These are phyloP conservation scores for Fusarium siculi DNA, from an alignment of 2,329 filamentous ascomycete species.

Conservation along the genomic window DNA sequence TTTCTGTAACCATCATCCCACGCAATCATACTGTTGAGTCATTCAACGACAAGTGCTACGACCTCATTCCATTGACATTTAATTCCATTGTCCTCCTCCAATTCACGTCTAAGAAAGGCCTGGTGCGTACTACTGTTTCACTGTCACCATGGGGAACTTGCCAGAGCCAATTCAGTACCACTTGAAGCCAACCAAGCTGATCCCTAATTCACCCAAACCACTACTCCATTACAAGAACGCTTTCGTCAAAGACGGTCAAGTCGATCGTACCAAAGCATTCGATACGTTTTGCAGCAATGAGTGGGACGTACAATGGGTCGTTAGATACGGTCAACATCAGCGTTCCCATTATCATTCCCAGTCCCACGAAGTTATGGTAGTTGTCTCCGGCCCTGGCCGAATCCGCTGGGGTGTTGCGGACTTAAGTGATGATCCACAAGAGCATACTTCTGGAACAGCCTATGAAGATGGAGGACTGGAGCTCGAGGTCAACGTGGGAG, in stretches of 20 bases:
- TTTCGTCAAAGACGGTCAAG: conserved; percentile 2
- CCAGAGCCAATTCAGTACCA: conserved; percentile 11
- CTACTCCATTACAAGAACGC: conserved; percentile 10
- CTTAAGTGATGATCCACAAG: not conserved
- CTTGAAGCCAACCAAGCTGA: conserved; percentile 14
- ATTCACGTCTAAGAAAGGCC: too few species aligned
- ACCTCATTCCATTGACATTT: accelerated
- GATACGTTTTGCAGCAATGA: conserved; percentile 5
- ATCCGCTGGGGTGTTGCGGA: conserved; percentile 22
- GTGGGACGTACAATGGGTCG: conserved; percentile 17
- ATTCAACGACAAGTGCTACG: not conserved
- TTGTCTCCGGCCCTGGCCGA: not conserved
- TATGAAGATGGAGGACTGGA: conserved; percentile 8
- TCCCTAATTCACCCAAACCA: conserved; percentile 16
- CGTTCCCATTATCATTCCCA: conserved; percentile 20
- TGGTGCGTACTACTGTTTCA: accelerated
- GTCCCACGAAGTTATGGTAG: conserved; percentile 10
- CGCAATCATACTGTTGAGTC: too few species aligned
- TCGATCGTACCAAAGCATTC: conserved; percentile 4
- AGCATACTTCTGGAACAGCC: conserved; percentile 8
- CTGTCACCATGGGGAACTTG: not conserved
- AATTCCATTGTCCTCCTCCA: accelerated
- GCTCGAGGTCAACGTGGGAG: conserved; percentile 10
- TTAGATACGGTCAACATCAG: conserved; percentile 6
- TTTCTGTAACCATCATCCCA: not conserved